Base-by-base conservation (phyloP, 2,329 filamentous ascomycete genomes). In the Botrytis cinerea region DNA sequence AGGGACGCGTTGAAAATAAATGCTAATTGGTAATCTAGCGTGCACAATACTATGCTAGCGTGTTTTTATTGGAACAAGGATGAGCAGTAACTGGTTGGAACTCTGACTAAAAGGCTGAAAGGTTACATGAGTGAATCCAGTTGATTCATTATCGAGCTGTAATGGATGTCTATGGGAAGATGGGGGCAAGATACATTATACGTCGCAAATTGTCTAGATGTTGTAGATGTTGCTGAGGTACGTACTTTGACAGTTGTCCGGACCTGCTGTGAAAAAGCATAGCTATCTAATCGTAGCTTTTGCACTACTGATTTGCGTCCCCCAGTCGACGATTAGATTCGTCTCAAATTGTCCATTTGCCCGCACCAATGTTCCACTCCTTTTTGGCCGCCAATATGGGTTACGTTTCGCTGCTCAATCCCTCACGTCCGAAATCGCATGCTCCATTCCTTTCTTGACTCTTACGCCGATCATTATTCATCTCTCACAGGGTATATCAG, bases 1-100 rank as follows among this genome's bases (percentile, higher is more conserved):
- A 57, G 45, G 46, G 51, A 70, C 72, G 72, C 72, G 75, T 75
- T 73, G 48, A 71, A 69, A 54, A 54, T 25, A 54, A 43, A 12
- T 68, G 35, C 16, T 66, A 40, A 71, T 71, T 71, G 60, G 70
- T 71, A 71, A 71, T 64, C 70, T 66, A 71, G 45, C n/a, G 35
- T 59, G 22, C 20, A 68, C 20, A 25, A 28, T 57, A 57, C 51
- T 57, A 57, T 57, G 51, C 51, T 57, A 69, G 66, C 66, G 66
- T 69, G 48, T 28, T 62, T 45, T 57, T 9, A 57, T 32, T 46
- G 45, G n/a, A 32, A 64, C 40, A 64, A 64, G 61, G 61, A 43
- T 45, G 38, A 25, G 35, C 25, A 62, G 38, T 16, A 16, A 63
- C 16, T 28, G 25, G 16, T 62, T 43, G 61, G 40, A 14, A 63